These are phyloP conservation scores for Quillaja saponaria DNA, from an alignment of 306 rosid genomes.

Conservation along the genomic window DNA sequence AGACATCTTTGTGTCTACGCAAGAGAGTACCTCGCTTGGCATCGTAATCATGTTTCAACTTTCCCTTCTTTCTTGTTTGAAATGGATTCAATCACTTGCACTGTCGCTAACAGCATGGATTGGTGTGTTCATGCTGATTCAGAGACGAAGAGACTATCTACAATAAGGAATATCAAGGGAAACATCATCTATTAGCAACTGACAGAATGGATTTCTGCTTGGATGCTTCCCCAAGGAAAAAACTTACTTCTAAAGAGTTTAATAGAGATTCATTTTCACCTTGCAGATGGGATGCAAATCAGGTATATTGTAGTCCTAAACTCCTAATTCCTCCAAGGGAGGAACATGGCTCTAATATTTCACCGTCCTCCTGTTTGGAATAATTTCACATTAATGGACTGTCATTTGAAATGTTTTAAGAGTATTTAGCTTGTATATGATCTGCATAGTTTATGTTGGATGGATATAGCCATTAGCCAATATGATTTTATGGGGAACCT, in stretches of 20 bases:
- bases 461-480: background rate
- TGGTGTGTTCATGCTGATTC: conserved; percentile 20
- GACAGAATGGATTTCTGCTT: conserved; percentile 54
- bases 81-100: conserved; percentile 14
- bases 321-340: background rate
- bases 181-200: conserved; percentile 58
- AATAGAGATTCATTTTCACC: conserved; percentile 67
- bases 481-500: conserved; percentile 1
- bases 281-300: conserved; percentile 67
- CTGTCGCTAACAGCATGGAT: conserved; percentile 13
- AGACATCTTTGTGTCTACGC: conserved; percentile 61
- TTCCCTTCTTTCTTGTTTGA: conserved; percentile 24
- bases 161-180: conserved; percentile 55
- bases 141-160: conserved; percentile 51
- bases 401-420: background rate
- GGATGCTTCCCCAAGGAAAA: conserved; percentile 68
- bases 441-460: background rate
- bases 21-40: conserved; percentile 55
- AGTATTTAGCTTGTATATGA: background rate
- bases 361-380: background rate
- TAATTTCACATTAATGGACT: background rate
- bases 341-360: conserved; percentile 4
- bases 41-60: conserved; percentile 50
- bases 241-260: conserved; percentile 60
- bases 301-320: conserved; percentile 47